Evolutionary conservation across 495 filamentous ascomycete genomes (phyloP), one percentile per base, ranked within the genome.

Genomic region (Aspergillus steynii): DNA sequence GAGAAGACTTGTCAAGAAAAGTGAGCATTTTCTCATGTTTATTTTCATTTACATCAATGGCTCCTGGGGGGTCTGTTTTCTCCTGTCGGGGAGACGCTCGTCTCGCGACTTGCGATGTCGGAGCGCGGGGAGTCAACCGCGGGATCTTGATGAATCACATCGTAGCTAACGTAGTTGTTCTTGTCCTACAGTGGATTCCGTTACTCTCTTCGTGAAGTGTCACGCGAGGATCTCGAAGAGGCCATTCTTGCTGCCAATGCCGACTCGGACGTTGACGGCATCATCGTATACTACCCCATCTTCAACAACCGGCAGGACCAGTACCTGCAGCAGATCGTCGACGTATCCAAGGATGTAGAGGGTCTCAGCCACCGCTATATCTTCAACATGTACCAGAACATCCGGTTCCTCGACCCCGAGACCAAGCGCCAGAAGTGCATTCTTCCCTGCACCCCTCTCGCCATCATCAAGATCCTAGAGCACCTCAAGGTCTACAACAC

Each of bases 351-450:
- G 76, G 95, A 99, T 65, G 95, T 99, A 59, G 95, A 99, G 68
- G 95, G 95, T 27, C 88, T 99, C 56, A 93, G 88, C 65, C 94
- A 97, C 72, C 87, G 84, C 60, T 95, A 97, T 77, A 88, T 97
- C 68, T 95, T 93, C 85, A 99, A 99, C 82, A 96, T 99, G 92
- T 99, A 97, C 80, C 90, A 97, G 80, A 99, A 99, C 77, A 85
- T 95, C 68, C 91, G 95, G 53, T 97, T 92, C 79, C 82, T 99
- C 37, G 95, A 99, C 78, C 77, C 83, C 12, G 85, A 87, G 25
- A 68, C 77, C 31, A 90, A 93, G 72, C 78, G 76, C 50, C 89
- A 91, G 74, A 99, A 99, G 74, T 94, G 87, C 55, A 89, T 99
- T 50, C 82, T 99, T 26, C 95, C 95, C 14, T 99, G 95, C 81